Evolutionary conservation across 1,284 basidiomycete genomes (phyloP).

Genomic region (Pterula multifida): DNA sequence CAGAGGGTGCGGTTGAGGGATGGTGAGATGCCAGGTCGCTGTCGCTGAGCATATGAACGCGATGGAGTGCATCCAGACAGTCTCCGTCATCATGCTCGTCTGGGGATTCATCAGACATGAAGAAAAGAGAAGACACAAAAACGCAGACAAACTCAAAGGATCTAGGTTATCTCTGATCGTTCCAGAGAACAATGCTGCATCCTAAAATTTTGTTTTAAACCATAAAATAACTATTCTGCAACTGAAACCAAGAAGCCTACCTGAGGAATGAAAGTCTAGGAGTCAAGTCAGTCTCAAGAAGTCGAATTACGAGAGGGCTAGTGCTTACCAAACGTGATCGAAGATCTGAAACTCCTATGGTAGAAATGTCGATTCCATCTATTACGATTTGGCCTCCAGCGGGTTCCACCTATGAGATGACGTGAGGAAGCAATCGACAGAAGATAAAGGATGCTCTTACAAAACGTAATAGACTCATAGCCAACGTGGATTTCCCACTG

Average conservation of each 20-base stretch:
- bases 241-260: neutral
- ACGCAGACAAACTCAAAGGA: constrained; percentile 31
- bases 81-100: constrained; percentile 47
- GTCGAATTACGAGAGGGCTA: neutral
- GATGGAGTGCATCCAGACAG: constrained; percentile 51
- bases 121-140: neutral
- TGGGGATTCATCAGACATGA: neutral
- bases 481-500: constrained; percentile 60
- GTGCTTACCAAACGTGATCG: constrained; percentile 43
- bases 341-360: constrained; percentile 75
- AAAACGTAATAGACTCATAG: constrained; percentile 71
- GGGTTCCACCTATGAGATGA: constrained; percentile 18
- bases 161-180: constrained; percentile 75
- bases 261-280: constrained; percentile 68
- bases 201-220: constrained; percentile 15
- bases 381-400: constrained; percentile 19
- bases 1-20: constrained; percentile 40
- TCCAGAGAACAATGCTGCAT: constrained; percentile 78
- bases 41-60: constrained; percentile 13
- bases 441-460: constrained; percentile 21
- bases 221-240: neutral
- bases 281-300: neutral
- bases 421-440: too few relatives aligned
- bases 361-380: constrained; percentile 75
- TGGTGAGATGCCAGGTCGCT: constrained; percentile 12